Evolutionary conservation across 495 filamentous ascomycete genomes (phyloP), one percentile per base, ranked within the genome.

Genomic region (Penicillium psychrofluorescens): DNA sequence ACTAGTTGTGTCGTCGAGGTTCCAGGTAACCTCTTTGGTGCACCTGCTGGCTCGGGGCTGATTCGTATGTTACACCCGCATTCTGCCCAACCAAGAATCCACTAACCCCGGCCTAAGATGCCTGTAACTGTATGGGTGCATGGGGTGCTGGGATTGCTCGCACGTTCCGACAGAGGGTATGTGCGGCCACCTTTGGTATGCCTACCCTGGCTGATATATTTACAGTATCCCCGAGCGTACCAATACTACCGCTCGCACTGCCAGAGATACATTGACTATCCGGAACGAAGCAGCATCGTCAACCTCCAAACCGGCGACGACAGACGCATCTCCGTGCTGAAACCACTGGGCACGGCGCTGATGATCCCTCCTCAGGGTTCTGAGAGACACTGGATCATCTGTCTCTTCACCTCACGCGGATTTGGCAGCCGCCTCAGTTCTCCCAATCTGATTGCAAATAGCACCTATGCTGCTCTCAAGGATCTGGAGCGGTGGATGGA

Each of bases 121-220:
- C 72, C 10, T 75, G 71, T 53, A 76, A 74, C 53, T 56, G 56
- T 27, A 50, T 55, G 11, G 72, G 72, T 7, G 40, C 35, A 1
- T 76, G 72, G 72, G 71, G 71, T 0, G 50, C 47, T 1, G 72
- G 70, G 1, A 66, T 76, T 34, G 72, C 71, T 4, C 36, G 38
- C 13, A 42, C 34, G 0, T 74, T 75, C 43, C 55, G 51, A 10
- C 32, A 43, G 4, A 59, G 56, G 37, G 71, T 70, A 44, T n/a
- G 48, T 40, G n/a, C 22, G 22, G 22, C 4, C 22, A 0, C 22
- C 22, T 22, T 22, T 22, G 22, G 22, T 22, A 22, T 22, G 2
- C 4, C 22, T 4, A 6, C 2, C 22, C 0, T 3, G 22, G 3
- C 22, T 22, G 4, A 22, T 22, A 22, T 11, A 14, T 3, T 0